phyloP scores from a whole-genome alignment of 805 yeast genomes.

The Dipodascopsis tothii region DNA sequence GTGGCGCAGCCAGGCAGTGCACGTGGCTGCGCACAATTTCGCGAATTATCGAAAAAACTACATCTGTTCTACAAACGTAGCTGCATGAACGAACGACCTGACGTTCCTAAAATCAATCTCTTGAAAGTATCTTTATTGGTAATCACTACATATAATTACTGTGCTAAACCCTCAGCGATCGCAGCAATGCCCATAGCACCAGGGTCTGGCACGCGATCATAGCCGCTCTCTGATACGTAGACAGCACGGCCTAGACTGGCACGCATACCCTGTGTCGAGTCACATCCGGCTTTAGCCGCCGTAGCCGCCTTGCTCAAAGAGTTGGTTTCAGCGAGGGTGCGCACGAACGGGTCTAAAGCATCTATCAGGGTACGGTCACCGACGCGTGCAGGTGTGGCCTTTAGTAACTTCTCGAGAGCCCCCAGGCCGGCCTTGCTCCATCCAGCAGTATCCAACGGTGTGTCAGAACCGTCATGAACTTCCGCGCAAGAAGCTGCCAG shows the following conservation, averaged over 20 bases:
- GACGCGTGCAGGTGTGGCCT: conserved; percentile 78
- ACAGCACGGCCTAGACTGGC: conserved; percentile 94
- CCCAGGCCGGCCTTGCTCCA: conserved; percentile 31
- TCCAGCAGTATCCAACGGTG: conserved; percentile 4
- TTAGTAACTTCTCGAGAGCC: conserved; percentile 69
- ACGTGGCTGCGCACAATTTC: too few species aligned
- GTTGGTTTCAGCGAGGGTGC: conserved; percentile 43
- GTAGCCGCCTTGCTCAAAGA: conserved; percentile 54
- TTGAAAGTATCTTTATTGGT: too few species aligned
- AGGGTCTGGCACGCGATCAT: conserved; percentile 64
- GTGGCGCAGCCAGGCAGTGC: too few species aligned
- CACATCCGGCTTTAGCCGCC: conserved; percentile 71
- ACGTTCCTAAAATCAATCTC: too few species aligned
- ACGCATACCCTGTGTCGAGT: conserved; percentile 59
- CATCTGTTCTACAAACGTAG: too few species aligned
- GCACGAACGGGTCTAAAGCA: conserved; percentile 80
- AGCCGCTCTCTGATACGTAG: conserved; percentile 53
- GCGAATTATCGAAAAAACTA: too few species aligned
- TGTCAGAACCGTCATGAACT: conserved; percentile 16
- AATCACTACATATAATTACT: background rate
- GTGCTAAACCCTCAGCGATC: conserved; percentile 39
- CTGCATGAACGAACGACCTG: too few species aligned
- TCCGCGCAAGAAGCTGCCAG: conserved; percentile 39
- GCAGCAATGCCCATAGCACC: conserved; percentile 86
- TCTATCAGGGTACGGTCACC: conserved; percentile 89